Base-by-base conservation (phyloP, 169 alveolate species). In the Toxoplasma gondii region DNA sequence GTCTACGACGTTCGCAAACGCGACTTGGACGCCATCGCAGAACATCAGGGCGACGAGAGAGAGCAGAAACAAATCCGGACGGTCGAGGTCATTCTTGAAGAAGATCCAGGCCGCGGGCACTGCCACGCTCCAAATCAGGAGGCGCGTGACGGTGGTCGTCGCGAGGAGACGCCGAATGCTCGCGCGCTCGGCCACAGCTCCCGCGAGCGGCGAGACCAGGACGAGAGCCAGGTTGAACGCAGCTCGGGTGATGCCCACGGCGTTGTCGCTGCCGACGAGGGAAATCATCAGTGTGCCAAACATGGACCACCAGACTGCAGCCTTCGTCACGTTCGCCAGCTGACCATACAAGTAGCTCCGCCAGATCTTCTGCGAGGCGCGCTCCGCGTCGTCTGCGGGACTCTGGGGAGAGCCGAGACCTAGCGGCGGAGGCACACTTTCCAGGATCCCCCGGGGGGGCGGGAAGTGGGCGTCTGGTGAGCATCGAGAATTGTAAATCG, bases 301-400 rank as follows among this genome's bases (percentile, higher is more conserved):
- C 70, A 96, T 93, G 82, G 96, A 93, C 98, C 98, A 96, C 97
- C 98, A 96, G 39, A 96, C 83, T 34, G 98, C 97, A 27, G 96
- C 93, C 93, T 95, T 96, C 93, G 94, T 64, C 67, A 95, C 97
- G 67, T 96, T 96, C n/a, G 97, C 95, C 31, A 96, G 90, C 94
- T 96, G 98, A 36, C 98, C 98, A 64, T 81, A 81, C 86, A 96
- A 88, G 83, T 96, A 96, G 44, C 93, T 93, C 39, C 82, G 34
- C 74, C 91, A 67, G 31, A 80, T n/a, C 0, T 91, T 88, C 64
- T 58, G 64, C 34, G 91, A 84, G 34, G 88, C 88, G 0, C 45
- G 44, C 53, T 17, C 93, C 29, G 88, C 67, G 9, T 41, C 70
- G 80, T 67, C 92, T 7, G 64, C 90, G 5, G 90, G 54, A n/a